Conservation (phyloP, 202 grass and related monocot genomes). For the Saccharum hybrid region DNA sequence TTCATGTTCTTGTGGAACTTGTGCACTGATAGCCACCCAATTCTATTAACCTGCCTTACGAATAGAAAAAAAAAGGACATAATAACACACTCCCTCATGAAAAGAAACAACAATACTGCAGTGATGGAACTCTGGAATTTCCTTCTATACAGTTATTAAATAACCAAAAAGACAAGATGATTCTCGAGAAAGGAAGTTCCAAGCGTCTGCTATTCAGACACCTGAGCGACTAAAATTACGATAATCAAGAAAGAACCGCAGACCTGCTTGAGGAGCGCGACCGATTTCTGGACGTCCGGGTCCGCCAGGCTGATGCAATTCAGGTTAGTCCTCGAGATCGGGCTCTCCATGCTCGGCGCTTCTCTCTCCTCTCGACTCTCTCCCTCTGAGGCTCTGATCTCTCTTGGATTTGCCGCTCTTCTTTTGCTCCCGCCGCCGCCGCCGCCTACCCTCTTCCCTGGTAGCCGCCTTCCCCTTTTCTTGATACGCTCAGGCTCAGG, state of each 20-base stretch:
- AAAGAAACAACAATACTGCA: background rate
- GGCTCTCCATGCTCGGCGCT: conserved; percentile 50
- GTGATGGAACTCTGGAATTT: background rate
- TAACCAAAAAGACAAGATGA: background rate
- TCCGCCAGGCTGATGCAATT: conserved; percentile 85
- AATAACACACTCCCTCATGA: background rate
- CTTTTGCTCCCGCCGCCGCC: conserved; percentile 6
- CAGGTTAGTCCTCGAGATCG: conserved; percentile 52
- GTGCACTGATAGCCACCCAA: background rate
- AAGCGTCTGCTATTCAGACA: conserved; percentile 8
- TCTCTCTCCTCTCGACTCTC: background rate
- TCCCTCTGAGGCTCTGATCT: background rate
- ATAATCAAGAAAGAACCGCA: conserved; percentile 37
- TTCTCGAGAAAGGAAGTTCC: conserved; percentile 11
- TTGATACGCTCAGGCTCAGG: conserved; percentile 10
- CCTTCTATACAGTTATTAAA: background rate
- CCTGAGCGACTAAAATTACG: background rate
- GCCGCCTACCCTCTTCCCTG: background rate
- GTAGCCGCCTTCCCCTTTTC: conserved; percentile 12
- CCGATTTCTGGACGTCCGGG: conserved; percentile 70
- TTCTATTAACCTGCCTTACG: background rate
- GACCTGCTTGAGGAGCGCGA: conserved; percentile 90
- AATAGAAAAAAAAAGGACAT: background rate
- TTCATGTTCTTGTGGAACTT: conserved; percentile 14
- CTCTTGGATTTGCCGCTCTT: background rate